Conservation (phyloP, 1,139 yeast genomes). For the Zygotorulaspora mrakii region DNA sequence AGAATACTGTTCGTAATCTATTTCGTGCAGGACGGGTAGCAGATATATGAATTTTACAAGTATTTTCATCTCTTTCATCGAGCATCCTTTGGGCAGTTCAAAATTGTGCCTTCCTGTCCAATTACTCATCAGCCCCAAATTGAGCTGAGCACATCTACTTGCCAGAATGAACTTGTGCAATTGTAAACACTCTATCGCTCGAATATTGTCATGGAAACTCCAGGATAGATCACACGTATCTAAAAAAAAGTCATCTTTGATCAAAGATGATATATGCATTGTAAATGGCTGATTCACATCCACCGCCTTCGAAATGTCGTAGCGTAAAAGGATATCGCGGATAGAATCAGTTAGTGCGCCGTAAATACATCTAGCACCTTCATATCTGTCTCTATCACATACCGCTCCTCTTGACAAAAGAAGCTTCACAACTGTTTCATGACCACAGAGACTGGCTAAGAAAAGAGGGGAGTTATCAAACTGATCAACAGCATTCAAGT, state of each 20-base stretch:
- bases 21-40: constrained; percentile 39
- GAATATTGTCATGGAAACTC: constrained; percentile 2
- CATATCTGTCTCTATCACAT: constrained; percentile 74
- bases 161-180: constrained; percentile 42
- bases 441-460: constrained; percentile 73
- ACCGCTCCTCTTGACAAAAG: constrained; percentile 65
- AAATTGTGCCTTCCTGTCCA: constrained; percentile 25
- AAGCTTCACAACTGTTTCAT: constrained; percentile 55
- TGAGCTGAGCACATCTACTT: constrained; percentile 38
- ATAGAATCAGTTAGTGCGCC: constrained; percentile 72
- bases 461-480: constrained; percentile 75
- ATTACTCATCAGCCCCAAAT: constrained; percentile 19
- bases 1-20: constrained; percentile 35
- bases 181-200: constrained; percentile 14
- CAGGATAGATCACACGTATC: constrained; percentile 41
- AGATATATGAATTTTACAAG: constrained; percentile 54
- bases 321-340: constrained; percentile 53
- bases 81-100: constrained; percentile 21
- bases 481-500: constrained; percentile 60
- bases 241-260: constrained; percentile 36
- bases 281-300: constrained; percentile 74
- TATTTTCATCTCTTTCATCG: constrained; percentile 25
- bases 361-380: constrained; percentile 75
- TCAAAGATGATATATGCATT: constrained; percentile 55
- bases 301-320: constrained; percentile 65